Evolutionary conservation across 306 rosid genomes (phyloP).

Genomic region (Dalbergia oliveri): DNA sequence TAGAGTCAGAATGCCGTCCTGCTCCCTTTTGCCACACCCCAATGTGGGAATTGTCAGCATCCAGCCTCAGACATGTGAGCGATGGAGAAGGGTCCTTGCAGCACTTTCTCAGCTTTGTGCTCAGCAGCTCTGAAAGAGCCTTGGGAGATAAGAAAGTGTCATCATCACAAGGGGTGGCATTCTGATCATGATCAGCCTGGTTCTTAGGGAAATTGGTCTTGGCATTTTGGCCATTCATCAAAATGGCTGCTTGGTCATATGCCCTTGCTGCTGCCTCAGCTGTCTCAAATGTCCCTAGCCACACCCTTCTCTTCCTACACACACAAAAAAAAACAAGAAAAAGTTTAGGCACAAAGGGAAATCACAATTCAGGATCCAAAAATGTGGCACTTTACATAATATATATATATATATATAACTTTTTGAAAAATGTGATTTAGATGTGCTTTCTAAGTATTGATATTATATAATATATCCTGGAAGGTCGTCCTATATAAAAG

Average conservation of each 20-base stretch:
- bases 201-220: constrained; percentile 86
- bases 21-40: constrained; percentile 98
- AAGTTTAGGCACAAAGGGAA: not conserved
- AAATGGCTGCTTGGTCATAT: constrained; percentile 93
- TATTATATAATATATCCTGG: too few species aligned
- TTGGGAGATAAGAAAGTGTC: constrained; percentile 66
- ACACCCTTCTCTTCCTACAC: constrained; percentile 90
- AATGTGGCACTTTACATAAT: too few species aligned
- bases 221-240: constrained; percentile 95
- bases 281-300: constrained; percentile 98
- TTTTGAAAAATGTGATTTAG: too few species aligned
- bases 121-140: constrained; percentile 87
- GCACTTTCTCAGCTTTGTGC: constrained; percentile 83
- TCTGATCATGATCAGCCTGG: constrained; percentile 26
- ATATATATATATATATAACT: too few species aligned
- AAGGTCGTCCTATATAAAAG: too few species aligned
- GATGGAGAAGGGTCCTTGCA: constrained; percentile 95
- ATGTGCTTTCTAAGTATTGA: too few species aligned
- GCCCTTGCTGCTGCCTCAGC: constrained; percentile 99
- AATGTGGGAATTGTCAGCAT: constrained; percentile 90
- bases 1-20: constrained; percentile 77
- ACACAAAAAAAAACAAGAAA: not conserved
- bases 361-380: too few species aligned
- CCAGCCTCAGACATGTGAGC: constrained; percentile 90
- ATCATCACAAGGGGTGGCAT: constrained; percentile 13